phyloP scores from a whole-genome alignment of 805 yeast genomes.

The Saccharomycopsis lassenensis region DNA sequence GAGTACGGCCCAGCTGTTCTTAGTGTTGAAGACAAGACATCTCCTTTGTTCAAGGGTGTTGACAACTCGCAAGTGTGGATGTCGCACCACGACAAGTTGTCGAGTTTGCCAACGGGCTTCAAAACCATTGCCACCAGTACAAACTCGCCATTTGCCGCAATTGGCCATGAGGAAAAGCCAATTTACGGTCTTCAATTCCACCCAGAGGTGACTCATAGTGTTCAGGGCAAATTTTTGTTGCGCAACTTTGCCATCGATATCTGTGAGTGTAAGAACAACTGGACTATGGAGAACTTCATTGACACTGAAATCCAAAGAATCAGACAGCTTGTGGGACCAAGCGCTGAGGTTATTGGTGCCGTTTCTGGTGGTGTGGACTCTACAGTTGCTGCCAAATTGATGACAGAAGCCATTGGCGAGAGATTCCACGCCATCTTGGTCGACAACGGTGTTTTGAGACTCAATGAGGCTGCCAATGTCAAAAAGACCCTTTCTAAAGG shows the following conservation, averaged over 20 bases:
- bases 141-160: constrained; percentile 94
- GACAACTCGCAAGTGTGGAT: constrained; percentile 97
- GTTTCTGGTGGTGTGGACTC: constrained; percentile 99
- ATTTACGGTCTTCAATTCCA: constrained; percentile 97
- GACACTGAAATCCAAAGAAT: constrained; percentile 94
- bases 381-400: constrained; percentile 95
- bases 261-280: constrained; percentile 78
- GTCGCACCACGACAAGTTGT: constrained; percentile 97
- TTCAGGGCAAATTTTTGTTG: constrained; percentile 77
- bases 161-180: constrained; percentile 58
- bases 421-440: constrained; percentile 97
- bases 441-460: constrained; percentile 95
- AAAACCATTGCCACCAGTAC: constrained; percentile 81
- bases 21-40: constrained; percentile 53
- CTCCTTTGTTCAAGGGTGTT: constrained; percentile 76
- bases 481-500: constrained; percentile 86
- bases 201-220: constrained; percentile 97
- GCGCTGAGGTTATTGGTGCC: constrained; percentile 98
- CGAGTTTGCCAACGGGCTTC: constrained; percentile 82
- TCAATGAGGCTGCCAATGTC: constrained; percentile 83
- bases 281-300: constrained; percentile 98
- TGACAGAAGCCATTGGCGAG: constrained; percentile 97
- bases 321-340: constrained; percentile 84
- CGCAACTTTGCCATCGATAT: constrained; percentile 88
- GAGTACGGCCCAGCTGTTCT: constrained; percentile 96